A percentile compares a stretch with the other conserved stretches of the same genome.
Conservation (phyloP, 2,329 filamentous ascomycete genomes). For the Lachnellula willkommii region DNA sequence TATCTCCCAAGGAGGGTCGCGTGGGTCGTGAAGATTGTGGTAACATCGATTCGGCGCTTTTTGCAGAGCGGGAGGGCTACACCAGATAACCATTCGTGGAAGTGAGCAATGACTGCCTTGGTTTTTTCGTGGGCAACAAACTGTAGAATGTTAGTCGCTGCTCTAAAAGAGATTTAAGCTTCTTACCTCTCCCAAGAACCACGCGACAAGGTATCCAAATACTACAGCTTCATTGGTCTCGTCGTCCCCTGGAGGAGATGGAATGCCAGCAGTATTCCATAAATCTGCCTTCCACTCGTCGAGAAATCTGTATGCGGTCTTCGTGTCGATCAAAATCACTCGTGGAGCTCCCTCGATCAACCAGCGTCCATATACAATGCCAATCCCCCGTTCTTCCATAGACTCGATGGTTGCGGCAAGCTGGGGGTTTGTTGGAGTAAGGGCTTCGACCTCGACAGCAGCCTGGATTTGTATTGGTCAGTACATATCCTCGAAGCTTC, state of each 20-base stretch:
- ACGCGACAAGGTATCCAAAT: constrained; percentile 94
- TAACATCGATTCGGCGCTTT: constrained; percentile 91
- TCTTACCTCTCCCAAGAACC: constrained; percentile 92
- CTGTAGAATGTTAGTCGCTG: constrained; percentile 41
- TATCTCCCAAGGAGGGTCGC: constrained; percentile 93
- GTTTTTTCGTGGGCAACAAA: constrained; percentile 91
- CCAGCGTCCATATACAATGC: constrained; percentile 91
- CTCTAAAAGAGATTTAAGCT: neutral
- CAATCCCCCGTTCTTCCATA: constrained; percentile 88
- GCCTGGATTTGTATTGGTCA: constrained; percentile 55
- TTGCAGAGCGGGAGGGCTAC: constrained; percentile 88
- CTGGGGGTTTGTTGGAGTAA: constrained; percentile 76
- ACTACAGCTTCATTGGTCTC: constrained; percentile 98
- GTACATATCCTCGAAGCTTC: constrained; percentile 9
- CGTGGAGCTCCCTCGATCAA: constrained; percentile 93
- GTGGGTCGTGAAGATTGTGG: constrained; percentile 97
- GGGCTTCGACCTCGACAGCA: constrained; percentile 93
- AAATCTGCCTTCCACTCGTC: constrained; percentile 97
- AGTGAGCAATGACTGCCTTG: constrained; percentile 91
- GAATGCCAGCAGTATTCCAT: constrained; percentile 89
- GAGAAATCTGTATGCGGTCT: constrained; percentile 83
- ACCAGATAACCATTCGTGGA: constrained; percentile 97
- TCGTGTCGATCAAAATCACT: constrained; percentile 90
- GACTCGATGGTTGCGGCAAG: constrained; percentile 78
- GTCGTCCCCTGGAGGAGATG: constrained; percentile 83